Conservation (phyloP, 495 filamentous ascomycete species). For the Cercophora scortea region DNA sequence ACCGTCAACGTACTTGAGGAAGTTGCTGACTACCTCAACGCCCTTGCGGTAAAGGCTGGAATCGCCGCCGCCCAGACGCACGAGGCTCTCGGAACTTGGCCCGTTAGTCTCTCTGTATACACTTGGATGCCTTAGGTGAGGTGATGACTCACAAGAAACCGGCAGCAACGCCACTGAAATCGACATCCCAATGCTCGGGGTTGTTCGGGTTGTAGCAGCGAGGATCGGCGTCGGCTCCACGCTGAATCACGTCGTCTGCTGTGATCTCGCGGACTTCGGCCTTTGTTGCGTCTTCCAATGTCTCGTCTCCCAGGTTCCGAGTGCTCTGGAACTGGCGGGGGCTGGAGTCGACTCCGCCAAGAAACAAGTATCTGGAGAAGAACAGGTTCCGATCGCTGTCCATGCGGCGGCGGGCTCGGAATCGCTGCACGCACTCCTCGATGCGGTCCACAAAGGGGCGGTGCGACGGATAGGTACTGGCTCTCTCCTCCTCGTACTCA, state of each 20-base stretch:
- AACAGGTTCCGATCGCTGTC: constrained; percentile 50
- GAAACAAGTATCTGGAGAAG: constrained; percentile 72
- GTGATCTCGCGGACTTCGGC: constrained; percentile 55
- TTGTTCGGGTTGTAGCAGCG: constrained; percentile 39
- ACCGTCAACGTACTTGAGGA: constrained; percentile 77
- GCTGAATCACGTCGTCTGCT: constrained; percentile 51
- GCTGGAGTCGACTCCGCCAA: constrained; percentile 70
- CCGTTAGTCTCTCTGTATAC: constrained; percentile 1
- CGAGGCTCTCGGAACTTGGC: constrained; percentile 8
- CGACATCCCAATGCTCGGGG: constrained; percentile 57
- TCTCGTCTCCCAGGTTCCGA: constrained; percentile 41
- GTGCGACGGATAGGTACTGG: constrained; percentile 15
- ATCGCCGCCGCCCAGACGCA: constrained; percentile 12
- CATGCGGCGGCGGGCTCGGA: constrained; percentile 64
- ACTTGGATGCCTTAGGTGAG: background rate
- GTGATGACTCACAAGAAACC: constrained; percentile 63
- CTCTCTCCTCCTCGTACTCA: constrained; percentile 51
- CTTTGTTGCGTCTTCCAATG: constrained; percentile 43
- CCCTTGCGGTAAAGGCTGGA: constrained; percentile 6
- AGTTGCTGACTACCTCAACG: constrained; percentile 62
- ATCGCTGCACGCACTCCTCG: constrained; percentile 79
- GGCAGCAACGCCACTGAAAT: constrained; percentile 68
- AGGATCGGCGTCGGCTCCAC: constrained; percentile 14
- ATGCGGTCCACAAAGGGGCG: constrained; percentile 49
- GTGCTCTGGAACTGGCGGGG: constrained; percentile 62